These are phyloP conservation scores for Penicillium oxalicum DNA, from an alignment of 2,329 filamentous ascomycete genomes.

Conservation along the genomic window DNA sequence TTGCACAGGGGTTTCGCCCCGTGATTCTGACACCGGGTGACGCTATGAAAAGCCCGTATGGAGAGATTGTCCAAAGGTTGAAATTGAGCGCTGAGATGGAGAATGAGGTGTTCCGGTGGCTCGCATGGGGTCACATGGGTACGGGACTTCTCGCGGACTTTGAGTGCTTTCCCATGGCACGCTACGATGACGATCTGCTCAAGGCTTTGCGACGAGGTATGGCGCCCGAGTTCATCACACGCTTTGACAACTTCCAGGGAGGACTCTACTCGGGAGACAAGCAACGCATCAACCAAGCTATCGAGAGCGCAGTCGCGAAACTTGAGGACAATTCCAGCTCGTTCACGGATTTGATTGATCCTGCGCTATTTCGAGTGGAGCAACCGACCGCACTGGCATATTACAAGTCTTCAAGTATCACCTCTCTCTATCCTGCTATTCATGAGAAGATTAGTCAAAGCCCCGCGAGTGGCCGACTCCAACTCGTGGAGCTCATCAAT, in stretches of 20 bases:
- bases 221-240: slow-evolving; percentile 62
- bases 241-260: slow-evolving; percentile 65
- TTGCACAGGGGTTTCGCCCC: slow-evolving; percentile 85
- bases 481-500: slow-evolving; percentile 71
- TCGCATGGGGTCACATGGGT: slow-evolving; percentile 90
- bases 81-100: slow-evolving; percentile 58
- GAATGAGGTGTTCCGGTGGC: slow-evolving; percentile 71
- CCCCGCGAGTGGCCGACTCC: slow-evolving; percentile 55
- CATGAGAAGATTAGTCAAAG: slow-evolving; percentile 55
- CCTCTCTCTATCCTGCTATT: slow-evolving; percentile 61
- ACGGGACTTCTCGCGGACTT: slow-evolving; percentile 74
- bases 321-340: slow-evolving; percentile 53
- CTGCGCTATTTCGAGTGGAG: slow-evolving; percentile 61
- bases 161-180: slow-evolving; percentile 77
- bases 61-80: slow-evolving; percentile 58
- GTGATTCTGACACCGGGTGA: slow-evolving; percentile 73
- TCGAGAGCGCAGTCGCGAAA: slow-evolving; percentile 56
- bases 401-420: slow-evolving; percentile 62
- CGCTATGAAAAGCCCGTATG: slow-evolving; percentile 75
- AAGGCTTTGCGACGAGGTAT: slow-evolving; percentile 68
- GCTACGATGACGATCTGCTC: slow-evolving; percentile 66
- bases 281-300: slow-evolving; percentile 55
- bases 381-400: slow-evolving; percentile 66
- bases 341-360: slow-evolving; percentile 57
- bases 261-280: slow-evolving; percentile 69